Evolutionary conservation across 192 early-diverging fungal genomes (phyloP).

Genomic region (Irineochytrium annulatum): DNA sequence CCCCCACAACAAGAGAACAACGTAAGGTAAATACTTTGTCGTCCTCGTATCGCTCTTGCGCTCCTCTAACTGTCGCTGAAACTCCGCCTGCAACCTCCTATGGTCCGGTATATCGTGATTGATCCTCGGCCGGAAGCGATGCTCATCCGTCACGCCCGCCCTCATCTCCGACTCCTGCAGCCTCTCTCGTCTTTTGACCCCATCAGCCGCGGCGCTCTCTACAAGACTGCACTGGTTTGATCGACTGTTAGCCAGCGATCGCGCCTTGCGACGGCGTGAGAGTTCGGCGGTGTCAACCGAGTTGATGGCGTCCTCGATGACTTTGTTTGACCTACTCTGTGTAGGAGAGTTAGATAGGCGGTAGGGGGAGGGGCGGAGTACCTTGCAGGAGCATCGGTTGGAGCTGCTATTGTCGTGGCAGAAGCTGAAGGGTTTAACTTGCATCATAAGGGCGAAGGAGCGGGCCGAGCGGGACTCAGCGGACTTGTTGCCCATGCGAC

Average conservation of each 20-base stretch:
- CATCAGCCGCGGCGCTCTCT: slow-evolving; percentile 17
- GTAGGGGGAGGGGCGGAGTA: no score
- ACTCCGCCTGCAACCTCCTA: slow-evolving; percentile 9
- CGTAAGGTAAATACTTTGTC: slow-evolving; percentile 1
- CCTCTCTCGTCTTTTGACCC: background rate
- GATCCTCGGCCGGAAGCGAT: slow-evolving; percentile 10
- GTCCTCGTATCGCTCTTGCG: background rate
- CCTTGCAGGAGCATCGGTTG: slow-evolving; percentile 13
- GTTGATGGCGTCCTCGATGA: slow-evolving; percentile 19
- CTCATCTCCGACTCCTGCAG: slow-evolving; percentile 6
- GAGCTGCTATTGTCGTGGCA: slow-evolving; percentile 3
- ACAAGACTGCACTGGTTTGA: slow-evolving; percentile 12
- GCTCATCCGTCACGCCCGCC: slow-evolving; percentile 8
- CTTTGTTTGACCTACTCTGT: slow-evolving; percentile 21
- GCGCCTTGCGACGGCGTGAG: background rate
- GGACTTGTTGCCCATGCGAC: slow-evolving; percentile 20
- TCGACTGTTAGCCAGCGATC: background rate
- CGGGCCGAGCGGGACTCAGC: slow-evolving; percentile 3
- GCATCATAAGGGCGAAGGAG: slow-evolving; percentile 9
- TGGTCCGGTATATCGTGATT: slow-evolving; percentile 17
- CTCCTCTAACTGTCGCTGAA: slow-evolving; percentile 6
- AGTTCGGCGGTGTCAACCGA: no score
- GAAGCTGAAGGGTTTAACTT: slow-evolving; percentile 25
- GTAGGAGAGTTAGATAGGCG: background rate
- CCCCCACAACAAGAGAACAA: background rate